Base-by-base conservation (phyloP, 257 asterid genomes). In the Ocimum tenuiflorum region DNA sequence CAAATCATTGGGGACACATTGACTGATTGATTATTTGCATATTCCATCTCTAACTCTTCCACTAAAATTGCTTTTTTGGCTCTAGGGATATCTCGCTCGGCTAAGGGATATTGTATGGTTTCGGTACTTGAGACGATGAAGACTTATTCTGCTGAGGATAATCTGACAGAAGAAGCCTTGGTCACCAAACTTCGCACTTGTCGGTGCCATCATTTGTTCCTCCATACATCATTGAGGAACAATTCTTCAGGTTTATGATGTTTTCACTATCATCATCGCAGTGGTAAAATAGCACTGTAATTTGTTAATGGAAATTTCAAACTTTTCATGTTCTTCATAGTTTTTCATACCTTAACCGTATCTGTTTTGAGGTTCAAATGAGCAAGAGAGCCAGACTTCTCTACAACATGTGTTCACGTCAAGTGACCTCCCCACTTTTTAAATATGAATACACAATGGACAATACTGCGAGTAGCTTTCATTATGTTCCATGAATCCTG, bases 91-190 rank as follows among this genome's bases (percentile, higher is more conserved):
- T 92, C 99, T 73, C 94, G 85, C 22, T 89, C 99, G 47, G 95
- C 96, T 10, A 89, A 87, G 86, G 99, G 99, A 38, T 92, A 89
- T 67, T 84, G 94, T 84, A 76, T 89, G 79, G 65, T 83, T 71
- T 80, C 87, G 12, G 91, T 89, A 72, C 73, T 89, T 39, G 99
- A 92, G 78, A 86, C 99, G 43, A 92, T 88, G 96, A 92, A 92
- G 80, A 92, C 96, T 24, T 92, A 80, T 83, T 92, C 91, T 54
- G 83, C 64, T 14, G 97, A 87, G 81, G 99, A 92, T 77, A 86
- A 94, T 66, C 91, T 92, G 49, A 92, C 97, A 14, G 99, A 92
- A 85, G 97, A 92, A 78, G 95, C 99, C 60, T 51, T 89, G 68
- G 99, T 92, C 63, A 82, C 97, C 60, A 92, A 92, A 73, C 89